Base-by-base conservation (phyloP, 1,284 basidiomycete species). In the Cutaneotrichosporon cutaneum region DNA sequence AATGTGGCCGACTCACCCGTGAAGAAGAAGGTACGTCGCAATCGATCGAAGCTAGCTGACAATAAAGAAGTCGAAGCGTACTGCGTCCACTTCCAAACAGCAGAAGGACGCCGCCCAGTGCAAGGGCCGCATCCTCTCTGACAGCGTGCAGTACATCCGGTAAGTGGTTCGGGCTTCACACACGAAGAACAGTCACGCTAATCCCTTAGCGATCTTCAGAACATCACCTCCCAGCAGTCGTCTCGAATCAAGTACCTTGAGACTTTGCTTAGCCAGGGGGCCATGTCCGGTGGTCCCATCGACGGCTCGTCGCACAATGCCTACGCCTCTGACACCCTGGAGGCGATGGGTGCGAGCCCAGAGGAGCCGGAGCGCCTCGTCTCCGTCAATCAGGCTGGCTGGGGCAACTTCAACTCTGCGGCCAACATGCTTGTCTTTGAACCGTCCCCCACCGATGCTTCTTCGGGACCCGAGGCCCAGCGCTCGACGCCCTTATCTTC, bases 61-160 rank as follows among this genome's bases (percentile, higher is more conserved):
- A 1, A 16, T 18, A 4, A 39, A 68, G 70, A 70, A 73, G 63
- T 70, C 68, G 9, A 70, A 73, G 61, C 67, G 75, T 9, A 66
- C 70, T 1, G 65, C 64, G 0, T 69, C 59, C 1, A 65, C 69
- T 21, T 76, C 75, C 48, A 65, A 70, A 44, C 65, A 65, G 33
- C 62, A 64, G 36, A 76, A 75, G 63, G 76, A 77, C 44, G 66
- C 72, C 5, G 71, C 66, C 1, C 73, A 76, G n/a, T 76, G 74
- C 64, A 77, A 77, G 58, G 76, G 76, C 10, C 60, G 72, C 6
- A 76, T 77, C 26, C 63, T 77, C 27, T 69, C 65, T 14, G 70
- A 76, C 59, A 74, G 72, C 33, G 76, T 77, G 6, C 68, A 70
- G 32, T 76, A 77, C 51, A 77, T 77, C 44, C 68, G 69, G 75